Percentiles rank a stretch among this genome's conserved stretches.
These are phyloP conservation scores for Casaregolazyma suthepensis DNA, from an alignment of 1,139 yeast genomes.

Conservation along the genomic window DNA sequence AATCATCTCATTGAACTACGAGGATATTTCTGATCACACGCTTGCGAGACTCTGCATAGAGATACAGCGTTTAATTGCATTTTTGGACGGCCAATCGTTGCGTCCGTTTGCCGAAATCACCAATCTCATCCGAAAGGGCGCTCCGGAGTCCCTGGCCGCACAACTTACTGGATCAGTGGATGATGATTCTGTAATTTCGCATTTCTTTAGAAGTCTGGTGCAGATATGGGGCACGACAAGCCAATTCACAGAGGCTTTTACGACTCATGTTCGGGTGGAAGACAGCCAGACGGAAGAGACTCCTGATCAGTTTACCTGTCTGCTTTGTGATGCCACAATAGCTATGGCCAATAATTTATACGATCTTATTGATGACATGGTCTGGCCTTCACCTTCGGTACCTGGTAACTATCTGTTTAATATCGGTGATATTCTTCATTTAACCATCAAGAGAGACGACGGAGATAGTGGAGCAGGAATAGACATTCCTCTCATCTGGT, in stretches of 20 bases:
- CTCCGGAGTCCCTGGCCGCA: slow-evolving; percentile 25
- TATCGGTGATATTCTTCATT: slow-evolving; percentile 37
- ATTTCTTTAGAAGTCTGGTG: slow-evolving; percentile 17
- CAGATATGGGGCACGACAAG: slow-evolving; percentile 16
- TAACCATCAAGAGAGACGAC: slow-evolving; percentile 36
- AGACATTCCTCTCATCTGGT: slow-evolving; percentile 34
- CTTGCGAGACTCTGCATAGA: slow-evolving; percentile 31
- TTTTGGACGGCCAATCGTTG: slow-evolving; percentile 36
- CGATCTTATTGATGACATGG: slow-evolving; percentile 25
- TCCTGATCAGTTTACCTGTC: slow-evolving; percentile 17
- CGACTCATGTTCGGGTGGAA: slow-evolving; percentile 18
- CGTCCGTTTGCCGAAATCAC: slow-evolving; percentile 39
- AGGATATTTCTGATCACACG: slow-evolving; percentile 11
- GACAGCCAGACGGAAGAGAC: slow-evolving; percentile 5
- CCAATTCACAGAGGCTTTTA: slow-evolving; percentile 16
- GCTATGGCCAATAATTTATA: slow-evolving; percentile 22
- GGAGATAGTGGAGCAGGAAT: slow-evolving; percentile 33
- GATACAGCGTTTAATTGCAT: slow-evolving; percentile 41
- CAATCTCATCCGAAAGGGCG: slow-evolving; percentile 27
- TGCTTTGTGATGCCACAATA: slow-evolving; percentile 23
- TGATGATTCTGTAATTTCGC: slow-evolving; percentile 21
- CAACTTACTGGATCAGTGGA: slow-evolving; percentile 15
- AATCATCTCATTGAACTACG: slow-evolving; percentile 19
- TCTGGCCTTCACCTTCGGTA: slow-evolving; percentile 23
- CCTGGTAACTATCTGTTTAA: slow-evolving; percentile 29